Evolutionary conservation across 257 asterid species (phyloP), one percentile per base, ranked within the genome.

Genomic region (Buddleja alternifolia): DNA sequence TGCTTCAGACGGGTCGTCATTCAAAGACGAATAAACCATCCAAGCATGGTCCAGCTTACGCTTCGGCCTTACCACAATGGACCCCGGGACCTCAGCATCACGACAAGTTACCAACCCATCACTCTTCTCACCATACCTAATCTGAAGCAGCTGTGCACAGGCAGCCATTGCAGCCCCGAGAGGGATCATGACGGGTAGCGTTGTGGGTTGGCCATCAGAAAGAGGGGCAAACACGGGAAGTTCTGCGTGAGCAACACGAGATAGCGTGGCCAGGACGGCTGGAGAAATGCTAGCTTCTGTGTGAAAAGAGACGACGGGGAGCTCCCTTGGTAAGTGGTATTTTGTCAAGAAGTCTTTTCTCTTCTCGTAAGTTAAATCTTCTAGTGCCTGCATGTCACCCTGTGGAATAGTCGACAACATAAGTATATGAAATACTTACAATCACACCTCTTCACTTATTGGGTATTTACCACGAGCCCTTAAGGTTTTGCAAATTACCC

Each of bases 91-190:
- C 81, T 94, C 99, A 7, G 99, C 99, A 69, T 94, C 99, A 0
- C 97, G 83, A 60, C 99, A 74, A 6, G 99, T 91, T 6, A 94
- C 99, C 44, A 91, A 83, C 52, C 99, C 97, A 8, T 94, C 99
- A 7, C 97, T 94, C 85, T 91, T 91, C 84, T 89, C 95, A 0
- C 97, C 96, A 2, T 94, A 94, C 75, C 99, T 83, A 5, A 69
- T 82, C 81, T 87, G 99, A 57, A 94, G 96, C 66, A 94, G 88
- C 83, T 94, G 99, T 1, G 99, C 97, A 66, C 96, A 91, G 5
- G 97, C 97, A 48, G 97, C 97, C 99, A 94, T 94, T 36, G 85
- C 99, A n/a, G 97, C 97, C 37, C 97, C 97, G 3, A 91, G 96
- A 54, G 99, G 99, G 77, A 94, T 76, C 71, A 91, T 86, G 23